These are phyloP conservation scores for Candida frijolesensis DNA, from an alignment of 1,139 yeast genomes.

Conservation along the genomic window DNA sequence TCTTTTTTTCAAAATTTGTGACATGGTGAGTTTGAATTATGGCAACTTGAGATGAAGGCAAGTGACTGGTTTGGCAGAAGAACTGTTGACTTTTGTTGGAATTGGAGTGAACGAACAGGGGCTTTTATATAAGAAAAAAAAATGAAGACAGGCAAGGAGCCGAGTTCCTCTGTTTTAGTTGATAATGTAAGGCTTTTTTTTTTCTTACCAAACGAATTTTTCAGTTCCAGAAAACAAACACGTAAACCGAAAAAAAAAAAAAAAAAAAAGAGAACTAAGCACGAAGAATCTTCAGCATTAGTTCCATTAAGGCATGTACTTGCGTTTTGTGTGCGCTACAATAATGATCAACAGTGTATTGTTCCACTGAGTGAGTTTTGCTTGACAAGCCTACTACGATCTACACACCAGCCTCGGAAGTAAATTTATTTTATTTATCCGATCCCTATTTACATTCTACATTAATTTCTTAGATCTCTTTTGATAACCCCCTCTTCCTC, in stretches of 20 bases:
- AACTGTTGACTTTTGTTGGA: background rate
- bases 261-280: background rate
- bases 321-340: too few relatives aligned
- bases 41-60: background rate
- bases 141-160: background rate
- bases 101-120: background rate
- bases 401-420: background rate
- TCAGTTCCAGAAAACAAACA: background rate
- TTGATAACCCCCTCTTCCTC: constrained; percentile 55
- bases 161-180: constrained; percentile 1
- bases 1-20: constrained; percentile 26
- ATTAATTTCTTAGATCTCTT: constrained; percentile 44
- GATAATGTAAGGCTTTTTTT: background rate
- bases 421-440: background rate
- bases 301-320: background rate
- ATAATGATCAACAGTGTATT: background rate
- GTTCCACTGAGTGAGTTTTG: background rate
- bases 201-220: background rate
- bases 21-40: constrained; percentile 8
- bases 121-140: background rate
- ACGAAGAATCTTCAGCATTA: background rate
- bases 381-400: background rate
- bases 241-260: constrained; percentile 4
- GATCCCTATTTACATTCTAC: constrained; percentile 14
- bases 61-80: background rate